These are phyloP conservation scores for Ascochyta koolunga DNA, from an alignment of 2,329 filamentous ascomycete species.

Conservation along the genomic window DNA sequence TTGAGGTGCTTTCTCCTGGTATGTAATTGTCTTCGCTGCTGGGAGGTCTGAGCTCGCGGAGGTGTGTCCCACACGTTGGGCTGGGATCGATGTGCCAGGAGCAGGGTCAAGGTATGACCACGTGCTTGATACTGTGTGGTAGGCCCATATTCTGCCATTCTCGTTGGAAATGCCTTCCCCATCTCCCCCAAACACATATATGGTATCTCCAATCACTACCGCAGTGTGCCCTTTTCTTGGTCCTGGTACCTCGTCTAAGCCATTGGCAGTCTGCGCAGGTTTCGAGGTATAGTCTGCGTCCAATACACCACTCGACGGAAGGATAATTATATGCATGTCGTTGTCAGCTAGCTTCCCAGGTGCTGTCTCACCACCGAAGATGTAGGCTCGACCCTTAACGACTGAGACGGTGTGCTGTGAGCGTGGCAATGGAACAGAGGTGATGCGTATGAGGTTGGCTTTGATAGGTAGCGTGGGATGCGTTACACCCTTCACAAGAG, in stretches of 20 bases:
- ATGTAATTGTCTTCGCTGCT: constrained; percentile 39
- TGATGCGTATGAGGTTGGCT: constrained; percentile 57
- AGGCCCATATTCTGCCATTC: constrained; percentile 54
- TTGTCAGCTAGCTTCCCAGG: constrained; percentile 54
- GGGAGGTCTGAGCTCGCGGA: constrained; percentile 50
- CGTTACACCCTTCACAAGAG: constrained; percentile 55
- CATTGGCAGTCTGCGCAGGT: constrained; percentile 35
- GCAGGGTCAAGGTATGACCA: constrained; percentile 51
- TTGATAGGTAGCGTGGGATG: constrained; percentile 60
- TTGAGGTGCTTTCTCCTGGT: constrained; percentile 46
- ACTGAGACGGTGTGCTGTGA: constrained; percentile 60
- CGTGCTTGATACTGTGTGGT: constrained; percentile 47
- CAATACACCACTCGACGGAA: constrained; percentile 54
- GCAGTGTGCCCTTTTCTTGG: constrained; percentile 51
- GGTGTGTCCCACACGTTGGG: constrained; percentile 45
- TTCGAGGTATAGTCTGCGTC: constrained; percentile 51
- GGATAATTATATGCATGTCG: constrained; percentile 59
- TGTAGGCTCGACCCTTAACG: constrained; percentile 61
- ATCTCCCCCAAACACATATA: constrained; percentile 54
- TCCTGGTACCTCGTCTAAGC: constrained; percentile 45
- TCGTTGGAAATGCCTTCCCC: constrained; percentile 34
- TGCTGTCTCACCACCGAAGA: constrained; percentile 59
- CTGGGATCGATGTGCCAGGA: constrained; percentile 29
- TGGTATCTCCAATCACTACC: constrained; percentile 51
- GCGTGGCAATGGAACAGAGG: constrained; percentile 52